These are phyloP conservation scores for Clavispora asparagi DNA, from an alignment of 805 yeast species.

Conservation along the genomic window DNA sequence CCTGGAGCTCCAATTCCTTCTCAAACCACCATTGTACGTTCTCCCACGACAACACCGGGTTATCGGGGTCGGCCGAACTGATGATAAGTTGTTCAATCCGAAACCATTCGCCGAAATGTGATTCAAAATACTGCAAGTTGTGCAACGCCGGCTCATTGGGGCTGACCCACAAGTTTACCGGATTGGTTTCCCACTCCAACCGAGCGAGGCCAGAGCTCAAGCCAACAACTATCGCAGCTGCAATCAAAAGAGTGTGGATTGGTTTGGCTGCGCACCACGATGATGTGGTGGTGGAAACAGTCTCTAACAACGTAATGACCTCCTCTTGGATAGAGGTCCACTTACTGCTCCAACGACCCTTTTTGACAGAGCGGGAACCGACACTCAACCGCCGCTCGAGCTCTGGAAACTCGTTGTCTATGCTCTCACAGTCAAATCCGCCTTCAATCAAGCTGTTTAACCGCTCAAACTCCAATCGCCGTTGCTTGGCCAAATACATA, in stretches of 20 bases:
- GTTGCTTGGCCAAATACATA: constrained; percentile 20
- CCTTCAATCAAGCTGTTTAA: constrained; percentile 3
- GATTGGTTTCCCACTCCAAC: constrained; percentile 67
- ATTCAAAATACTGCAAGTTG: constrained; percentile 68
- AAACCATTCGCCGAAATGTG: constrained; percentile 86
- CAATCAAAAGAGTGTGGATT: constrained; percentile 18
- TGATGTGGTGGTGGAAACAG: constrained; percentile 47
- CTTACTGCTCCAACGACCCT: background rate
- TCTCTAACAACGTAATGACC: constrained; percentile 13
- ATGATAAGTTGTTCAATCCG: constrained; percentile 81
- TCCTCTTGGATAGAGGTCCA: background rate
- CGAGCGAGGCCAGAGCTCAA: constrained; percentile 48
- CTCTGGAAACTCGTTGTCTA: constrained; percentile 7
- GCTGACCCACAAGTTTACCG: constrained; percentile 87
- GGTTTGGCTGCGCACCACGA: constrained; percentile 60
- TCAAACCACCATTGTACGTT: constrained; percentile 84
- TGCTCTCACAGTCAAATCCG: constrained; percentile 5
- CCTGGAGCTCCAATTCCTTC: constrained; percentile 52
- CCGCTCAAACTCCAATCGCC: constrained; percentile 3
- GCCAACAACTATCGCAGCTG: constrained; percentile 31
- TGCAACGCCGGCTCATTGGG: constrained; percentile 63
- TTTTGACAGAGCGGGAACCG: background rate
- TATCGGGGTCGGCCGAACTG: constrained; percentile 49
- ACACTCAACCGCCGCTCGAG: background rate
- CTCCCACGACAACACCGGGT: constrained; percentile 58